Conservation (phyloP, 169 alveolate species). For the Plasmodium inui region DNA sequence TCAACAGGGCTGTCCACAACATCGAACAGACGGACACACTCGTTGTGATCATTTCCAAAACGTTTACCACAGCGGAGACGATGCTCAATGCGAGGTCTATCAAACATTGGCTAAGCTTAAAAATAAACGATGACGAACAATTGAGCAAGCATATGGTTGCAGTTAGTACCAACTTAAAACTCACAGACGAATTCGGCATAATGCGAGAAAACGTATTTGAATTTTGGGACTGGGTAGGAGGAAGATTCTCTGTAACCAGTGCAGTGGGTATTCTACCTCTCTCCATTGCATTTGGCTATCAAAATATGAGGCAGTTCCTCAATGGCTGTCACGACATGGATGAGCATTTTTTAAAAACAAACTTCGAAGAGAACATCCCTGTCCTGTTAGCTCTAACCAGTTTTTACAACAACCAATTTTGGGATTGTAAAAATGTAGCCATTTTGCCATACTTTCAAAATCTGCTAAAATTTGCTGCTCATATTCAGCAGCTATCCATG, state of each 20-base stretch:
- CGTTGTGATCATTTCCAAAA: conserved; percentile 95
- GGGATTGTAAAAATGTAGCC: conserved; percentile 94
- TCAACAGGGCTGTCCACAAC: conserved; percentile 93
- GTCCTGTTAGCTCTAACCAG: conserved; percentile 95
- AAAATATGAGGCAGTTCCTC: conserved; percentile 88
- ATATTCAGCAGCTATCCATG: conserved; percentile 98
- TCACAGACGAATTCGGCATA: conserved; percentile 95
- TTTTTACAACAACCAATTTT: conserved; percentile 94
- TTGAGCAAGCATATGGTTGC: conserved; percentile 93
- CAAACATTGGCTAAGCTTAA: conserved; percentile 91
- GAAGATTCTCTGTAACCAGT: conserved; percentile 97
- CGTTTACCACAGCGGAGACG: conserved; percentile 99
- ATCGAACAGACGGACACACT: conserved; percentile 85
- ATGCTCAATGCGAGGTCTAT: conserved; percentile 96
- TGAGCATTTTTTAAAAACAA: conserved; percentile 88
- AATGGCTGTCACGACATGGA: conserved; percentile 91
- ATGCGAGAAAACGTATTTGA: conserved; percentile 95
- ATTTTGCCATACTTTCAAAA: conserved; percentile 98
- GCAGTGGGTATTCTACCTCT: conserved; percentile 99
- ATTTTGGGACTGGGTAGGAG: conserved; percentile 99
- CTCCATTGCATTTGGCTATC: conserved; percentile 93
- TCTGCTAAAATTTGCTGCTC: conserved; percentile 94
- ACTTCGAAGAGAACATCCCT: conserved; percentile 92
- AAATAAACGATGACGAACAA: conserved; percentile 77
- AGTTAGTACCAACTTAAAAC: conserved; percentile 93